Evolutionary conservation across 2,329 filamentous ascomycete species (phyloP), one percentile per base, ranked within the genome.

Genomic region (Trichoderma asperellum): DNA sequence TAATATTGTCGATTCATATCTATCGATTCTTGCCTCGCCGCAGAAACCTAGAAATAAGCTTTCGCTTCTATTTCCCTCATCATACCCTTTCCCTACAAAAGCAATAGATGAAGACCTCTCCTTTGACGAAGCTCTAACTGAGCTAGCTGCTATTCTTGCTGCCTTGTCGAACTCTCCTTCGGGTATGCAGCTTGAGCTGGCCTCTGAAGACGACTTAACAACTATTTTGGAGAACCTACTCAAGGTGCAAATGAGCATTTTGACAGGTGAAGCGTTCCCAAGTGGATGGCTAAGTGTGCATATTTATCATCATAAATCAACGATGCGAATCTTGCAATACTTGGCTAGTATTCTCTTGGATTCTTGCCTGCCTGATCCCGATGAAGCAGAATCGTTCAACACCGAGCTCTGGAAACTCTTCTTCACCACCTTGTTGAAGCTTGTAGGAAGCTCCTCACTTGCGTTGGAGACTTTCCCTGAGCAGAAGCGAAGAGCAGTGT

Each of bases 401-500:
- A 97, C 93, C 12, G 92, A 96, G 69, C 83, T 98, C 14, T 99
- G 96, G 96, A 94, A 95, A 73, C 85, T 91, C 37, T 97, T 97
- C 82, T 97, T 99, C 77, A 91, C 90, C 21, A 95, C 94, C 0
- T 83, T 99, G 35, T 85, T 99, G 34, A 94, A 92, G 76, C 89
- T 98, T 3, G 93, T 99, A 2, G 92, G 93, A 5, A 97, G 94
- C 75, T 90, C 94, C 43, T 92, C 91, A 0, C 86, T 99, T 24
- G 94, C 96, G 0, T 86, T 99, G 47, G 96, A 99, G 78, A 97
- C 94, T 0, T 98, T 97, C 77, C 94, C 96, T 0, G 96, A 99
- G 79, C 96, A 99, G 81, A 99, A 98, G 82, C 86, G 96, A 57
- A 86, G 96, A 68, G 95, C 96, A 0, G 95, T 98, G 1, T 99